Evolutionary conservation across 371 early-diverging fungal species (phyloP).

Genomic region (Syncephalastrum sp.): DNA sequence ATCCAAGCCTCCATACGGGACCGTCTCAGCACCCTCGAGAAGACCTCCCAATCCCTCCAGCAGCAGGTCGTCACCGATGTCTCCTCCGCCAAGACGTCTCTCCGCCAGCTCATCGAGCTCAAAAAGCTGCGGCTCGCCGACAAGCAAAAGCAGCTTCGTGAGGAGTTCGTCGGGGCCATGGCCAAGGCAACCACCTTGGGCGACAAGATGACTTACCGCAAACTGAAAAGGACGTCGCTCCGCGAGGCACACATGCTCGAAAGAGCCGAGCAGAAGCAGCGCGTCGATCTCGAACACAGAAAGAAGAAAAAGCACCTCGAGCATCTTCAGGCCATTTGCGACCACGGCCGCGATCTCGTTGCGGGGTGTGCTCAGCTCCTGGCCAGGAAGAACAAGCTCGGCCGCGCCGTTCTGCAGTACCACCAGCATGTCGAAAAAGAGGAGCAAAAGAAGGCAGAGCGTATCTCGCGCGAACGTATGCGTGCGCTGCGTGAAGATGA

Average conservation of each 20-base stretch:
- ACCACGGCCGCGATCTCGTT: conserved; percentile 78
- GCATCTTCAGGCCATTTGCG: conserved; percentile 71
- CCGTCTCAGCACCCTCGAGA: conserved; percentile 69
- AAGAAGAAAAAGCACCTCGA: conserved; percentile 85
- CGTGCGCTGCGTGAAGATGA: conserved; percentile 91
- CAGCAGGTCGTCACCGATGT: not conserved
- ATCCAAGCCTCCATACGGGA: conserved; percentile 58
- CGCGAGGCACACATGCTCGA: conserved; percentile 92
- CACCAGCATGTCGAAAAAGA: conserved; percentile 88
- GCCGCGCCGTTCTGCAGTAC: conserved; percentile 77
- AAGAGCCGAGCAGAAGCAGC: conserved; percentile 85
- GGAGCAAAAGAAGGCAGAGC: conserved; percentile 82
- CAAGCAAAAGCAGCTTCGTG: conserved; percentile 76
- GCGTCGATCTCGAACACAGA: conserved; percentile 82
- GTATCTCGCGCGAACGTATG: conserved; percentile 90
- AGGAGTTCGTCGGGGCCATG: conserved; percentile 73
- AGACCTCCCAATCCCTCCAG: not conserved
- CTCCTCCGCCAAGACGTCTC: conserved; percentile 39
- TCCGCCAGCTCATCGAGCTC: conserved; percentile 65
- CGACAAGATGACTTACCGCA: conserved; percentile 77
- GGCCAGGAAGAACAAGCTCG: conserved; percentile 41
- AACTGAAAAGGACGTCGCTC: conserved; percentile 87
- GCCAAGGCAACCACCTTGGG: conserved; percentile 69
- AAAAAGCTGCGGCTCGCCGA: conserved; percentile 71
- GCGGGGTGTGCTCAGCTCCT: conserved; percentile 2